A percentile compares a stretch with the other conserved stretches of the same genome.
These are phyloP conservation scores for Alternaria incomplexa DNA, from an alignment of 2,329 filamentous ascomycete species.

Conservation along the genomic window DNA sequence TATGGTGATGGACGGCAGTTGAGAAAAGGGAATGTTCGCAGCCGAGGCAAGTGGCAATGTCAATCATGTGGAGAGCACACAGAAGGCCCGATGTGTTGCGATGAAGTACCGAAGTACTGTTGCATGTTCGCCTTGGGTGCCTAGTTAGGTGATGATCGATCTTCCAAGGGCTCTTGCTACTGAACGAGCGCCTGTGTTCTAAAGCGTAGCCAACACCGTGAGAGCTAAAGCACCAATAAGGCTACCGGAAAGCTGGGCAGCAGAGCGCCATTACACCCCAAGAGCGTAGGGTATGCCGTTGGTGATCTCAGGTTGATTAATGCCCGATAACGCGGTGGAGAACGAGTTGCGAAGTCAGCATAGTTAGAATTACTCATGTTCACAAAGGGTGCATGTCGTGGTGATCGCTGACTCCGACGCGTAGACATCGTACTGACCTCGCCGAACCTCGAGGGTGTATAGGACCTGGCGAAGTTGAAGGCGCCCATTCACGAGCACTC, in stretches of 20 bases:
- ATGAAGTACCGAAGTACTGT: background rate
- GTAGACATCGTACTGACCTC: background rate
- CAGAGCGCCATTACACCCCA: background rate
- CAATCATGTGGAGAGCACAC: no score
- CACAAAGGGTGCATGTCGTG: background rate
- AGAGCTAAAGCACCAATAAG: background rate
- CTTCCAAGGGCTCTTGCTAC: background rate
- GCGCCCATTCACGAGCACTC: background rate
- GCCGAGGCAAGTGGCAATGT: background rate
- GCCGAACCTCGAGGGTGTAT: background rate
- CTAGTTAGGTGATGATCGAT: background rate
- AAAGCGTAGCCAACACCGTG: background rate
- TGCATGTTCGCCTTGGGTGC: background rate
- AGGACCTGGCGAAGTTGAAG: background rate
- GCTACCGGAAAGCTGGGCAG: background rate
- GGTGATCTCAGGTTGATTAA: background rate
- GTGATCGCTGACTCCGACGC: background rate
- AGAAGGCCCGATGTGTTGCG: background rate
- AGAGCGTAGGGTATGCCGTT: background rate
- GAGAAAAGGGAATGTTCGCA: background rate
- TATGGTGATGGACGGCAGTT: background rate
- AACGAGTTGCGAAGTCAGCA: background rate
- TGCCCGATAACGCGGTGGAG: background rate
- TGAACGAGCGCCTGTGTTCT: background rate
- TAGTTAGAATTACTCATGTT: background rate